These are phyloP conservation scores for Dothiorella sarmentorum DNA, from an alignment of 2,329 filamentous ascomycete species.

Conservation along the genomic window DNA sequence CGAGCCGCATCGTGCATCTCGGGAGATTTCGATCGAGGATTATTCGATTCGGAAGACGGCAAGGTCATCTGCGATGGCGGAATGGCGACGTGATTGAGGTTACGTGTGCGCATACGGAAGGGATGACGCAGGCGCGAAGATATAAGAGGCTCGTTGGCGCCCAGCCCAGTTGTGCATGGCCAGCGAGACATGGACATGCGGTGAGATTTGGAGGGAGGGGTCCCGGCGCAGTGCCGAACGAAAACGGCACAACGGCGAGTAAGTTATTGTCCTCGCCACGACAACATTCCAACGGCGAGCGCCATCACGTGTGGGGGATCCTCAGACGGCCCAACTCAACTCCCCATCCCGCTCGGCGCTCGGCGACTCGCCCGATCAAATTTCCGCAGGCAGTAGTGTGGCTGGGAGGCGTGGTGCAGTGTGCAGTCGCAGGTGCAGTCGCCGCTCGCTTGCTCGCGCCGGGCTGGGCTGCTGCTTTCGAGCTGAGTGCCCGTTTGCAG, in stretches of 20 bases:
- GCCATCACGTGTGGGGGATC: too few species aligned
- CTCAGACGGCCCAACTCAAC: too few species aligned
- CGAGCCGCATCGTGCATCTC: conserved; percentile 9
- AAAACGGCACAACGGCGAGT: neutral
- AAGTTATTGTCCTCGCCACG: neutral
- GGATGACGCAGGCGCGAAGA: conserved; percentile 53
- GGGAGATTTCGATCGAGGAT: neutral
- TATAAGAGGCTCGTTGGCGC: conserved; percentile 56
- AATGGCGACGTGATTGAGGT: neutral
- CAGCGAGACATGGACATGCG: conserved; percentile 5
- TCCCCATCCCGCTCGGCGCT: neutral
- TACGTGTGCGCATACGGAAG: conserved; percentile 40
- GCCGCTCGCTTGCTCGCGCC: too few species aligned
- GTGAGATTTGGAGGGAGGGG: conserved; percentile 11
- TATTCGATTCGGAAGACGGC: neutral
- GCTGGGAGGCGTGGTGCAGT: neutral
- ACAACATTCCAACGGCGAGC: neutral
- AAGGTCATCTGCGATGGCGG: neutral
- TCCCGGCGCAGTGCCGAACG: conserved; percentile 9
- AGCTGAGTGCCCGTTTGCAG: too few species aligned
- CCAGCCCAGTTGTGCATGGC: conserved; percentile 42
- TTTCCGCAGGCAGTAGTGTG: neutral
- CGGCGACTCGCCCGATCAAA: neutral
- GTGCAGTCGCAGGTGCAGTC: too few species aligned
- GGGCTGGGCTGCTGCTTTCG: too few species aligned